Conservation (phyloP, 2,329 filamentous ascomycete genomes). For the Blastomyces parvus region DNA sequence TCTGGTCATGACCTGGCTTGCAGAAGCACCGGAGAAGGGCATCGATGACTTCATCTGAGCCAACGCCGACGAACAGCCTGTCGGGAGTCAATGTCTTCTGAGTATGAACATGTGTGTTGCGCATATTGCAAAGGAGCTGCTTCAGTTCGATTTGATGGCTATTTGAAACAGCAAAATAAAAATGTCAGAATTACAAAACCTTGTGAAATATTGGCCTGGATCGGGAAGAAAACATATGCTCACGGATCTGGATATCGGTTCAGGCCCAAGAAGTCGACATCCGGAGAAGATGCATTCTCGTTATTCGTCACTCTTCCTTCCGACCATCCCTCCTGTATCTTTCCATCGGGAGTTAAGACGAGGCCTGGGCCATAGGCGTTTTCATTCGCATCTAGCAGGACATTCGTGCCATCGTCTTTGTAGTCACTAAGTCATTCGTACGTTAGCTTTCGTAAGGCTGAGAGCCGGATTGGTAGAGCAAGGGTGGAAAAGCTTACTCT, state of each 20-base stretch:
- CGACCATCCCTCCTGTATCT: conserved; percentile 30
- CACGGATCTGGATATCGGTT: conserved; percentile 89
- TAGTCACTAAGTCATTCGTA: conserved; percentile 61
- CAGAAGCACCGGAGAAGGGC: conserved; percentile 91
- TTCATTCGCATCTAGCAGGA: conserved; percentile 95
- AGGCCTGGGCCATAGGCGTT: conserved; percentile 88
- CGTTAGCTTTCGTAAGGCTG: conserved; percentile 18
- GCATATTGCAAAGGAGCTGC: conserved; percentile 71
- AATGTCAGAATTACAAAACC: background rate
- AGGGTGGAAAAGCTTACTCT: conserved; percentile 50
- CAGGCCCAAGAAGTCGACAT: conserved; percentile 69
- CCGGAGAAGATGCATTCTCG: conserved; percentile 37
- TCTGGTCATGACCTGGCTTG: conserved; percentile 72
- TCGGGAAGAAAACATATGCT: conserved; percentile 16
- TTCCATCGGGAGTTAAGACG: conserved; percentile 40
- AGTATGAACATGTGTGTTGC: conserved; percentile 75
- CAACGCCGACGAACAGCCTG: conserved; percentile 89
- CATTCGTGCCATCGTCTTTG: conserved; percentile 93
- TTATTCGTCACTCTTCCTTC: conserved; percentile 32
- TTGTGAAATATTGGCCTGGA: background rate
- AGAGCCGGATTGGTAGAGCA: background rate
- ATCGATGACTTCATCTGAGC: conserved; percentile 95
- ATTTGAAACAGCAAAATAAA: background rate
- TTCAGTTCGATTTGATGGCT: conserved; percentile 81
- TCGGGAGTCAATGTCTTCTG: conserved; percentile 61